Evolutionary conservation across 1,284 basidiomycete species (phyloP).

Genomic region (Ceraceosorus bombacis): DNA sequence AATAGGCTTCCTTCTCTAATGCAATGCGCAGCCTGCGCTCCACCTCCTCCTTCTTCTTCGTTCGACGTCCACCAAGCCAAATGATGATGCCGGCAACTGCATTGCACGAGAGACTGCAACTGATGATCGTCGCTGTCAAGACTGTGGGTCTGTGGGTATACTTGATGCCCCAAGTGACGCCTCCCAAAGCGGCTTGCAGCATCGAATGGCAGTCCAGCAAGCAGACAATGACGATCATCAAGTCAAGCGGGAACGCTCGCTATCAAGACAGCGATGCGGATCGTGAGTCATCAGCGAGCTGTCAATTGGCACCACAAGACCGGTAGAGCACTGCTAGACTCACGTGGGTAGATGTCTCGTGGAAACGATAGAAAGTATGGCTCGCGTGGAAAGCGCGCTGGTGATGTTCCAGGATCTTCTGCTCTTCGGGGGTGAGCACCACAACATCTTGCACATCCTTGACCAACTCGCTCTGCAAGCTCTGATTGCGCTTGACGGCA

Average conservation of each 20-base stretch:
- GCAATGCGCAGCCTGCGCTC: slow-evolving; percentile 64
- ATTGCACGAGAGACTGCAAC: slow-evolving; percentile 68
- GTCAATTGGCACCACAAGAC: too few relatives aligned
- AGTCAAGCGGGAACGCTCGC: slow-evolving; percentile 49
- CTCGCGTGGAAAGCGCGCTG: slow-evolving; percentile 44
- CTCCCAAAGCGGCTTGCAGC: slow-evolving; percentile 57
- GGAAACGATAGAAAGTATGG: slow-evolving; percentile 69
- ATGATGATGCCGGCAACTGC: slow-evolving; percentile 71
- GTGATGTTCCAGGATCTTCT: slow-evolving; percentile 41
- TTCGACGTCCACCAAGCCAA: slow-evolving; percentile 67
- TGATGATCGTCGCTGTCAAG: slow-evolving; percentile 64
- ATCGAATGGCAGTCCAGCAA: slow-evolving; percentile 40
- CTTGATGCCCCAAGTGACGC: slow-evolving; percentile 69
- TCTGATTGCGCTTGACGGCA: slow-evolving; percentile 16
- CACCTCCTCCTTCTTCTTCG: slow-evolving; percentile 69
- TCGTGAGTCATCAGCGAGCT: neutral
- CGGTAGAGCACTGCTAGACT: slow-evolving; percentile 58
- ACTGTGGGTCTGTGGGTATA: slow-evolving; percentile 51
- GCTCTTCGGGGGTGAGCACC: slow-evolving; percentile 40
- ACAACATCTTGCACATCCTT: slow-evolving; percentile 37
- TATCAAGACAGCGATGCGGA: neutral
- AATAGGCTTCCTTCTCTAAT: slow-evolving; percentile 52
- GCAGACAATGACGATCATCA: slow-evolving; percentile 28
- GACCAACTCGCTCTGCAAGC: slow-evolving; percentile 36
- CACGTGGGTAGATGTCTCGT: slow-evolving; percentile 74